Base-by-base conservation (phyloP, 805 yeast genomes). In the Metschnikowia shivogae region DNA sequence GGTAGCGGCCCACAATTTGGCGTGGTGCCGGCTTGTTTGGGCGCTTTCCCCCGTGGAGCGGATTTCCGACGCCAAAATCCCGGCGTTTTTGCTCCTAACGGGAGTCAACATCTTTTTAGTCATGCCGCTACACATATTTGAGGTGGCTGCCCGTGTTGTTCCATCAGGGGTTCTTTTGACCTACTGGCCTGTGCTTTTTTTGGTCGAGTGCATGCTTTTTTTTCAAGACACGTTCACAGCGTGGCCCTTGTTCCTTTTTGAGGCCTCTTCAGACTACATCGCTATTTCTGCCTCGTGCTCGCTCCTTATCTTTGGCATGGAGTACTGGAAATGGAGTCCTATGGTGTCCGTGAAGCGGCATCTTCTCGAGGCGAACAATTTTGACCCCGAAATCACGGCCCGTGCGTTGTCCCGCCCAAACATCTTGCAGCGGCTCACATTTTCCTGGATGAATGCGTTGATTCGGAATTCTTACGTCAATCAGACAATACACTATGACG, bases 381-480 rank as follows among this genome's bases (percentile, higher is more conserved):
- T 13, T 11, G 42, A 39, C 43, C 52, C 14, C 56, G 64, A 6
- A 62, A 53, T 9, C 45, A 61, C 6, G 37, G 32, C 11, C 36
- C 33, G 14, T 31, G 39, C n/a, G 47, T 59, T n/a, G 34, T 54
- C 31, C 43, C 42, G 19, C 68, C 71, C 6, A 0, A 68, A 64
- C 22, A 38, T 70, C n/a, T 55, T 72, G 34, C 70, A 72, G 11
- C 58, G 62, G 34, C 51, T 73, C 27, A 67, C 78, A 0, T 76
- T 69, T 47, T 67, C 68, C 17, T 75, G 79, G 77, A 70, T 76
- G 76, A 74, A 73, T 49, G 61, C 64, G 4, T 53, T 76, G 44
- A 71, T 76, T 24, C 48, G 55, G 12, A 68, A 68, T 43, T 67
- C 76, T 0, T 71, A 67, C 42, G 50, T 56, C 12, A 64, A 65